phyloP scores from a whole-genome alignment of 176 grass and related monocot genomes.

The Ampelocalamus luodianensis region DNA sequence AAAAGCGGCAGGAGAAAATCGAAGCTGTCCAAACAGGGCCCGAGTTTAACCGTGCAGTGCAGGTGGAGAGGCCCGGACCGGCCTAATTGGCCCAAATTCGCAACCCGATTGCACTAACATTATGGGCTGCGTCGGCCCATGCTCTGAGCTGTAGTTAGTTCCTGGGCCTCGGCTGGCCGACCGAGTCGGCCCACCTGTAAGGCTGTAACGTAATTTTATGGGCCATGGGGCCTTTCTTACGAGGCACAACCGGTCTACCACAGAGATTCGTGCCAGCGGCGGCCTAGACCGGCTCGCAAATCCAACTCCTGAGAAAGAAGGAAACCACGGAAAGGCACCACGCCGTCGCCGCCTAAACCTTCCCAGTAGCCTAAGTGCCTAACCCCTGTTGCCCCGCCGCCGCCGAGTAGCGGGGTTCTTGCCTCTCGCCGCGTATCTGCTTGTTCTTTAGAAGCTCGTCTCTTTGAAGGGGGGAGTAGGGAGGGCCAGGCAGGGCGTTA shows the following conservation, averaged over 20 bases:
- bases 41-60: not conserved
- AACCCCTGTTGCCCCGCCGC: not conserved
- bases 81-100: not conserved
- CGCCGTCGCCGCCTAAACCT: slow-evolving; percentile 14
- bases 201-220: not conserved
- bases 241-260: not conserved
- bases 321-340: not conserved
- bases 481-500: not conserved
- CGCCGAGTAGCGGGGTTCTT: not conserved
- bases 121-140: not conserved
- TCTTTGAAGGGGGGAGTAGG: not conserved
- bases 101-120: not conserved
- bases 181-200: not conserved
- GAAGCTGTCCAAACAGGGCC: too few species aligned
- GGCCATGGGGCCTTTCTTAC: not conserved
- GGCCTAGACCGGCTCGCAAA: not conserved
- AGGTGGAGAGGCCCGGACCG: not conserved
- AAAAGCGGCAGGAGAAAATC: too few species aligned
- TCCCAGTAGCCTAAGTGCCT: not conserved
- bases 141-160: not conserved
- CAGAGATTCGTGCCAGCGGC: not conserved
- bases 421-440: not conserved
- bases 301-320: too few species aligned
- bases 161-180: not conserved
- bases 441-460: not conserved